phyloP scores from a whole-genome alignment of 2,329 filamentous ascomycete species.

The Botrytis medusae region DNA sequence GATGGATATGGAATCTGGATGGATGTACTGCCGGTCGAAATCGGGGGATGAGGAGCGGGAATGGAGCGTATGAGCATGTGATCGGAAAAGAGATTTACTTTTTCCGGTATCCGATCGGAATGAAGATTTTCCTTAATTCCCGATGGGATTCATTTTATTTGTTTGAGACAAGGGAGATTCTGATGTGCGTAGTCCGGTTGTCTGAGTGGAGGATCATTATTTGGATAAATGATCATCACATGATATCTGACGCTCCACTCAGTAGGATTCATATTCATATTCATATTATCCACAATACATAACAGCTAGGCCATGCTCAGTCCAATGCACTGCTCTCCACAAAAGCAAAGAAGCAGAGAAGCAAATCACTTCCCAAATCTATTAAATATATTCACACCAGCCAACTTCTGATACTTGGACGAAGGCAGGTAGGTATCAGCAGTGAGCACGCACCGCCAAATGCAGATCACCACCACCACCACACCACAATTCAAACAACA shows the following conservation, averaged over 20 bases:
- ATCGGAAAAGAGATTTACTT: background rate
- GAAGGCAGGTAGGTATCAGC: background rate
- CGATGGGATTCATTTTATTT: background rate
- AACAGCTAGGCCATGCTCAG: background rate
- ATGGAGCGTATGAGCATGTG: background rate
- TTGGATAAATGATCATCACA: background rate
- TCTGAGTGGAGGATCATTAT: background rate
- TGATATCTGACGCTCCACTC: background rate
- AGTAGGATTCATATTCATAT: too few relatives aligned
- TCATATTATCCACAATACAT: background rate
- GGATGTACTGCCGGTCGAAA: background rate
- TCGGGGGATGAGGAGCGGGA: background rate
- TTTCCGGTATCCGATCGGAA: background rate
- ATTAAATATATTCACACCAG: background rate
- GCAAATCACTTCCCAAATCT: background rate
- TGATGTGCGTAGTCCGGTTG: background rate
- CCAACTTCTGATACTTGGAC: background rate
- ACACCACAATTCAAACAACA: background rate
- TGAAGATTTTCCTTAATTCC: background rate
- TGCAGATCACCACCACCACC: background rate
- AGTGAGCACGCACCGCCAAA: background rate
- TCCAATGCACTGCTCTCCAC: constrained; percentile 1
- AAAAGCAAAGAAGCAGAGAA: background rate
- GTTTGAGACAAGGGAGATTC: background rate
- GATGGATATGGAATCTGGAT: background rate